Conservation (phyloP, 2,329 filamentous ascomycete genomes). For the Gliomastix tumulicola region DNA sequence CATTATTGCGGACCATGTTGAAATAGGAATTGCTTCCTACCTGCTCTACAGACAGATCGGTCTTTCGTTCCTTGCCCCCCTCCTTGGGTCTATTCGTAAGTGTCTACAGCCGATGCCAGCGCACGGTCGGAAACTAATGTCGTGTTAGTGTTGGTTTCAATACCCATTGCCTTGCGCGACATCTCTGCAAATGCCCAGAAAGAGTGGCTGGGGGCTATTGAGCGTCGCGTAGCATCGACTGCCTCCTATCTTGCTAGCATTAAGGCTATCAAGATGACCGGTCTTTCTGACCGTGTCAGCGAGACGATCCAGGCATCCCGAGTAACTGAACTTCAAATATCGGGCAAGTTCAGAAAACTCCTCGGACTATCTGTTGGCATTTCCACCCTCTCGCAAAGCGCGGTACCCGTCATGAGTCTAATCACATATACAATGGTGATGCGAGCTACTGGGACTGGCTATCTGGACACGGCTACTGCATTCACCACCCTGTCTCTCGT, state of each 20-base stretch:
- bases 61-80: slow-evolving; percentile 35
- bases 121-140: no score
- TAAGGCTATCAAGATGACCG: slow-evolving; percentile 23
- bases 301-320: slow-evolving; percentile 10
- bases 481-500: background rate
- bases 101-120: no score
- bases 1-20: slow-evolving; percentile 14
- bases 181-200: background rate
- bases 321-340: slow-evolving; percentile 10
- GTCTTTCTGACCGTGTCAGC: slow-evolving; percentile 13
- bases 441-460: background rate
- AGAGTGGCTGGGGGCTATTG: slow-evolving; percentile 25
- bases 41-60: slow-evolving; percentile 39
- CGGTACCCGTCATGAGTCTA: background rate
- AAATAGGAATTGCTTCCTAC: slow-evolving; percentile 36
- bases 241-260: slow-evolving; percentile 21
- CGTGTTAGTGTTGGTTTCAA: background rate
- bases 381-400: slow-evolving; percentile 11
- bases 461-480: background rate
- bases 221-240: slow-evolving; percentile 23
- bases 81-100: slow-evolving; percentile 18
- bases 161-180: background rate
- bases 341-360: slow-evolving; percentile 8
- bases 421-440: background rate
- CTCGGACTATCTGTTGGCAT: background rate